phyloP scores from a whole-genome alignment of 2,329 filamentous ascomycete species.

The Coleophoma crateriformis region DNA sequence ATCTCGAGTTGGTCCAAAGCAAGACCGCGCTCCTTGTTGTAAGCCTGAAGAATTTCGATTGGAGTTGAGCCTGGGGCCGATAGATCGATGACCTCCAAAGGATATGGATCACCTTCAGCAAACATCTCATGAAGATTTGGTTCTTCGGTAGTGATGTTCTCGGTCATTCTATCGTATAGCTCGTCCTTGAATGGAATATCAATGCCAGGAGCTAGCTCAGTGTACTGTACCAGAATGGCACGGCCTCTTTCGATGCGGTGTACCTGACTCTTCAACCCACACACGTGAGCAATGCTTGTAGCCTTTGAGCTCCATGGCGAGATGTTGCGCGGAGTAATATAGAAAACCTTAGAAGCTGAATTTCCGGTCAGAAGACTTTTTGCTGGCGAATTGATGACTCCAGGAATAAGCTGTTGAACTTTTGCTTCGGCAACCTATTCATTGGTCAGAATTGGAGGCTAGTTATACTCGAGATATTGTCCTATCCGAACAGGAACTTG shows the following conservation, averaged over 20 bases:
- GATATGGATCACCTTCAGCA: conserved; percentile 54
- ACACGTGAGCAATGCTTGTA: conserved; percentile 89
- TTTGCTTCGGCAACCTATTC: conserved; percentile 14
- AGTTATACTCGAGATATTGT: background rate
- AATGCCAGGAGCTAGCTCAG: conserved; percentile 35
- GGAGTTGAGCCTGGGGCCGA: conserved; percentile 60
- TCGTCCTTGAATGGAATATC: conserved; percentile 59
- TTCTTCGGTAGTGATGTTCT: conserved; percentile 61
- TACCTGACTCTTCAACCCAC: conserved; percentile 65
- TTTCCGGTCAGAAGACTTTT: conserved; percentile 4
- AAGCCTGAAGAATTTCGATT: conserved; percentile 67
- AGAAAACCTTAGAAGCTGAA: conserved; percentile 29
- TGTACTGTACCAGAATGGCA: conserved; percentile 64
- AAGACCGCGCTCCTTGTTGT: conserved; percentile 79
- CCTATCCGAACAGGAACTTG: background rate
- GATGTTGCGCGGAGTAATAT: conserved; percentile 77
- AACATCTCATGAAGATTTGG: conserved; percentile 77
- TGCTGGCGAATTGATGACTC: conserved; percentile 3
- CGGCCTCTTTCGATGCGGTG: conserved; percentile 84
- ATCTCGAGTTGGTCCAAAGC: conserved; percentile 87
- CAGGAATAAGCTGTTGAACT: conserved; percentile 20
- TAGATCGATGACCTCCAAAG: conserved; percentile 72
- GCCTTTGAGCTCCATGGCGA: conserved; percentile 98
- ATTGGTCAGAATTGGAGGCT: conserved; percentile 2
- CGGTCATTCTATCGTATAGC: conserved; percentile 93